phyloP scores from a whole-genome alignment of 2,329 filamentous ascomycete species.

The Geosmithia morbida region DNA sequence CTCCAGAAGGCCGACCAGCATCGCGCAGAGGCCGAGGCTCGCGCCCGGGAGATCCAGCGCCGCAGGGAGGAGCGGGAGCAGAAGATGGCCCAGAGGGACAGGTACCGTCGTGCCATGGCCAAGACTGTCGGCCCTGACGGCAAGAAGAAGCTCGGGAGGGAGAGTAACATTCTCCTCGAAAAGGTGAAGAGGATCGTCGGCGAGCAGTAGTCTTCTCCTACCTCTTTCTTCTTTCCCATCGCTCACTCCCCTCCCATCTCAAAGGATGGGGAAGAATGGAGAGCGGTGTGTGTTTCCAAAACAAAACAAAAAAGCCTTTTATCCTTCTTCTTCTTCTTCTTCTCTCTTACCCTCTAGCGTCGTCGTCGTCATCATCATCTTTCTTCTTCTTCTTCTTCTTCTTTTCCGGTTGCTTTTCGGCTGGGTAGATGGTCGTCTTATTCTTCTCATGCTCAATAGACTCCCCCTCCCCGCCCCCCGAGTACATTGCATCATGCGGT shows the following conservation, averaged over 20 bases:
- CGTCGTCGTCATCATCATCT: not conserved
- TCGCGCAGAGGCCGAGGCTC: slow-evolving; percentile 25
- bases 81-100: slow-evolving; percentile 49
- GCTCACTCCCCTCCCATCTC: not conserved
- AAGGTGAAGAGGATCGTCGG: slow-evolving; percentile 59
- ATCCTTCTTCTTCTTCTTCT: too few relatives aligned
- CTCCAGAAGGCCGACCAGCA: slow-evolving; percentile 28
- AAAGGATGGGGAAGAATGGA: too few relatives aligned
- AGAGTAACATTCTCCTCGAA: slow-evolving; percentile 64
- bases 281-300: not conserved
- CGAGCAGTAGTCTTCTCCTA: not conserved
- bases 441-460: too few relatives aligned
- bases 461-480: too few relatives aligned
- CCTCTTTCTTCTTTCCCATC: not conserved
- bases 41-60: slow-evolving; percentile 24
- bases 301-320: not conserved
- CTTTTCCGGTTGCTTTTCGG: too few relatives aligned
- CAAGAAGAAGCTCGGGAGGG: slow-evolving; percentile 66
- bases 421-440: too few relatives aligned
- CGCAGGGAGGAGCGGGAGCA: slow-evolving; percentile 50
- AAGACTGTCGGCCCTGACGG: slow-evolving; percentile 64
- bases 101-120: slow-evolving; percentile 53
- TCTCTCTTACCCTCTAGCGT: not conserved
- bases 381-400: not conserved
- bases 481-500: too few relatives aligned